Conservation (phyloP, 768 basidiomycete genomes). For the Glaciozyma martinii region DNA sequence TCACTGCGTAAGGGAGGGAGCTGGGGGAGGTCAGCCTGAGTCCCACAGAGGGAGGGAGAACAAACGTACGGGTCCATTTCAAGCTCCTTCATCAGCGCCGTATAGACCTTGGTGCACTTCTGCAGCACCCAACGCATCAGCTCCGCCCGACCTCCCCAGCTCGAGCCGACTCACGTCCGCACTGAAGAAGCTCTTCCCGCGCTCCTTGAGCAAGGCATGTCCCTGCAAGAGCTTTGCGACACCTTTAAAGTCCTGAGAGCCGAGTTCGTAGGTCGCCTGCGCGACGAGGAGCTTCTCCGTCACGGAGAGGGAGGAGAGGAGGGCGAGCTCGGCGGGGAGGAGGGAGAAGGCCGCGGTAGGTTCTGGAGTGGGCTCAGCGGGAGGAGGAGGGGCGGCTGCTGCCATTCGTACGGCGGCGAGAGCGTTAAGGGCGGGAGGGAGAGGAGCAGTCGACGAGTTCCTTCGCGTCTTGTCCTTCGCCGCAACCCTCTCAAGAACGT, state of each 20-base stretch:
- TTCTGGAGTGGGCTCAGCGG: too few species aligned
- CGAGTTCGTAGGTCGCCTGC: constrained; percentile 15
- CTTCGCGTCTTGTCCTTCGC: too few species aligned
- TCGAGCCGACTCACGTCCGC: constrained; percentile 3
- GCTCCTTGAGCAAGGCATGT: constrained; percentile 8
- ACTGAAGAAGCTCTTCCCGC: constrained; percentile 5
- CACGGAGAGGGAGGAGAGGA: constrained; percentile 8
- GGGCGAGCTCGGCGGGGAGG: not conserved
- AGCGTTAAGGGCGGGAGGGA: too few species aligned
- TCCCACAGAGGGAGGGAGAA: not conserved
- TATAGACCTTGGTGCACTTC: not conserved
- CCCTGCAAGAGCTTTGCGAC: constrained; percentile 7
- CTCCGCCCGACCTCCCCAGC: too few species aligned
- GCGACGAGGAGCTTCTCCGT: constrained; percentile 22
- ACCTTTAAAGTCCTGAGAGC: not conserved
- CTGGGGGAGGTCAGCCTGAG: not conserved
- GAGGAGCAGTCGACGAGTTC: too few species aligned
- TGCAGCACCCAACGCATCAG: not conserved
- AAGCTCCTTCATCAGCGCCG: constrained; percentile 9
- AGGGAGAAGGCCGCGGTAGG: too few species aligned
- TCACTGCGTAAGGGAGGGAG: not conserved
- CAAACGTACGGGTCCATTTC: constrained; percentile 3
- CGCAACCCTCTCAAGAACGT: too few species aligned
- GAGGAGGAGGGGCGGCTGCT: too few species aligned
- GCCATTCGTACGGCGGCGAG: too few species aligned